These are phyloP conservation scores for Leishmania aethiopica DNA, from an alignment of 208 protist species.

Conservation along the genomic window DNA sequence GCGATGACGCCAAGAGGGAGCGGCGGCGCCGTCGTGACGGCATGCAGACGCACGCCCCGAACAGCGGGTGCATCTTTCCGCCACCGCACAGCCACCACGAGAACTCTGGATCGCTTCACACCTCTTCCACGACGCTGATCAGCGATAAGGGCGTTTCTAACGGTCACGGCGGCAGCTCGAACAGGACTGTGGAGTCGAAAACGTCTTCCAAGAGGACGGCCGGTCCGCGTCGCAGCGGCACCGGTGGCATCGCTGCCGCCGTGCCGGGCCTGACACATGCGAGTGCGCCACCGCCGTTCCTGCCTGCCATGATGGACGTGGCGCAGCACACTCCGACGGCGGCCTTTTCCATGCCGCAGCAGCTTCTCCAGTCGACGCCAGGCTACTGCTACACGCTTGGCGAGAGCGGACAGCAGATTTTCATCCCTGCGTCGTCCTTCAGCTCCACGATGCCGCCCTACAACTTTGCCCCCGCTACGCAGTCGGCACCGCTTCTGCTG, in stretches of 20 bases:
- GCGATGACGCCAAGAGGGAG: slow-evolving; percentile 67
- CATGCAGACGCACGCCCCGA: slow-evolving; percentile 28
- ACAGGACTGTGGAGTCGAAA: not conserved
- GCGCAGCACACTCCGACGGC: not conserved
- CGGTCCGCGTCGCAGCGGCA: not conserved
- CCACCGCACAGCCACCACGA: slow-evolving; percentile 36
- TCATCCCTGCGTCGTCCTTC: slow-evolving; percentile 40
- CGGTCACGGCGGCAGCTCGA: slow-evolving; percentile 6
- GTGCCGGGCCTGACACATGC: not conserved
- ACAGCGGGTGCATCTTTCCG: slow-evolving; percentile 48
- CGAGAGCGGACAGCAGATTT: slow-evolving; percentile 45
- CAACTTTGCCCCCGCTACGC: slow-evolving; percentile 9
- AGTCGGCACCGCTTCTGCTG: slow-evolving; percentile 10
- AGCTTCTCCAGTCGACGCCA: slow-evolving; percentile 34
- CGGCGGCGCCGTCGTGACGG: slow-evolving; percentile 65
- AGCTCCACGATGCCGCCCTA: slow-evolving; percentile 3
- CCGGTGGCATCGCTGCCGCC: not conserved
- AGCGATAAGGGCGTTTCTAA: slow-evolving; percentile 8
- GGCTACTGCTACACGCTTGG: slow-evolving; percentile 45
- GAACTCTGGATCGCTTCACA: slow-evolving; percentile 6
- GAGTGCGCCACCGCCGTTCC: slow-evolving; percentile 8
- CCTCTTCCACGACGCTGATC: slow-evolving; percentile 12
- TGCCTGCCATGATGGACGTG: slow-evolving; percentile 3
- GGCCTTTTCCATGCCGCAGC: slow-evolving; percentile 21
- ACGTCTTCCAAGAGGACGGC: not conserved